Evolutionary conservation across 805 yeast species (phyloP).

Genomic region (Starmerella davenportii): DNA sequence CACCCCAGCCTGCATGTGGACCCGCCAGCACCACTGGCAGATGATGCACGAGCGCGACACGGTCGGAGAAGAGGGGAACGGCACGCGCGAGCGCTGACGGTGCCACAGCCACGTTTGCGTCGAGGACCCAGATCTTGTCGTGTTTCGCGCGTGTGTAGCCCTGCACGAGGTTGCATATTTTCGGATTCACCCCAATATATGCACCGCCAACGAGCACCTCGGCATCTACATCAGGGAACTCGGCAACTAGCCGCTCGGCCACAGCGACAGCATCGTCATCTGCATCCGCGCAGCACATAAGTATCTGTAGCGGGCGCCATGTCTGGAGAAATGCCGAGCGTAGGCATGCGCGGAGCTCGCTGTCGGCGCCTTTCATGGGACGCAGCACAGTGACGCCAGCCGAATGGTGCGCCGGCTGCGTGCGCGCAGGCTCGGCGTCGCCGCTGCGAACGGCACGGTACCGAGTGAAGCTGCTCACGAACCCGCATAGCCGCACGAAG

Average conservation of each 20-base stretch:
- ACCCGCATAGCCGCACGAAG: neutral
- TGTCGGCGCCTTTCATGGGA: slow-evolving; percentile 69
- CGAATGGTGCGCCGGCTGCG: neutral
- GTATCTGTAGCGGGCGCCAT: slow-evolving; percentile 48
- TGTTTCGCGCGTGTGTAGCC: slow-evolving; percentile 51
- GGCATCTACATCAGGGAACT: slow-evolving; percentile 42
- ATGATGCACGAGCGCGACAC: slow-evolving; percentile 58
- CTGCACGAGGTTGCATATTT: slow-evolving; percentile 69
- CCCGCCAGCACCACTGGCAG: slow-evolving; percentile 32
- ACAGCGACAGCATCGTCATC: slow-evolving; percentile 49
- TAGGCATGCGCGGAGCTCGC: slow-evolving; percentile 51
- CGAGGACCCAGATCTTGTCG: slow-evolving; percentile 72
- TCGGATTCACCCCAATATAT: slow-evolving; percentile 61
- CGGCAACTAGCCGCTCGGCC: slow-evolving; percentile 31
- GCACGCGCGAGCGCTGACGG: slow-evolving; percentile 50
- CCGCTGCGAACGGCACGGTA: neutral
- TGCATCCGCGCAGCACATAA: slow-evolving; percentile 55
- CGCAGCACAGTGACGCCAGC: slow-evolving; percentile 56
- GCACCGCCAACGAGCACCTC: slow-evolving; percentile 36
- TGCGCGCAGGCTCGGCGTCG: neutral
- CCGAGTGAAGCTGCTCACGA: neutral
- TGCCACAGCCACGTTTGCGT: slow-evolving; percentile 66
- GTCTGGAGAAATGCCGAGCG: slow-evolving; percentile 49
- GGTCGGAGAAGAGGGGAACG: slow-evolving; percentile 29
- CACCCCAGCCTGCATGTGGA: slow-evolving; percentile 30